phyloP scores from a whole-genome alignment of 1,284 basidiomycete genomes.

The Microbotryum lychnidis-dioicae region DNA sequence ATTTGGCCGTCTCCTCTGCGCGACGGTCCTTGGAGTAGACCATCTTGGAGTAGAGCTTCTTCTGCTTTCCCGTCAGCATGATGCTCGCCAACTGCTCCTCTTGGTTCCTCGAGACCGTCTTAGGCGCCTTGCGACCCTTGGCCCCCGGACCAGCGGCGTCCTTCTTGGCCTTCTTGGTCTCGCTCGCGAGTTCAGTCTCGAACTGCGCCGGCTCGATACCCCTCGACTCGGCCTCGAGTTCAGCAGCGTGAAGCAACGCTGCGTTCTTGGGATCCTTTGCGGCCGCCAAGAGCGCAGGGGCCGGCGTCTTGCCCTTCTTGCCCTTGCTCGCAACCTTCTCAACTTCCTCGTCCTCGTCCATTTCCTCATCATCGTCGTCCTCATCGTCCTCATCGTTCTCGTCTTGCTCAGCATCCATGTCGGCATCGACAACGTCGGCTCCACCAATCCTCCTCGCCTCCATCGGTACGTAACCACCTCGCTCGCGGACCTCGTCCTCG shows the following conservation, averaged over 20 bases:
- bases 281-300: conserved; percentile 49
- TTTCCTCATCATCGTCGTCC: conserved; percentile 40
- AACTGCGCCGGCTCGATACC: conserved; percentile 78
- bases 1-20: conserved; percentile 49
- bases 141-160: conserved; percentile 38
- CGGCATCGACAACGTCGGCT: conserved; percentile 43
- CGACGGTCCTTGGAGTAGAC: conserved; percentile 70
- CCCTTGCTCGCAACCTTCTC: conserved; percentile 1
- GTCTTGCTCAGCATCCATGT: conserved; percentile 42
- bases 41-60: conserved; percentile 92
- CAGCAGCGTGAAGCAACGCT: conserved; percentile 72
- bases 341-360: conserved; percentile 32
- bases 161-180: conserved; percentile 53
- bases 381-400: conserved; percentile 41
- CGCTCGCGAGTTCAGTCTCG: conserved; percentile 56
- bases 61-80: conserved; percentile 95
- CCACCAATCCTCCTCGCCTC: conserved; percentile 48
- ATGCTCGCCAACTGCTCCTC: conserved; percentile 95
- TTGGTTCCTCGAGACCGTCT: conserved; percentile 42
- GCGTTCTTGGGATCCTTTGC: conserved; percentile 55
- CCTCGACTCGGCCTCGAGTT: conserved; percentile 84
- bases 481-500: conserved; percentile 49
- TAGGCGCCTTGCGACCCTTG: conserved; percentile 27
- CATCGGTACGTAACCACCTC: conserved; percentile 43
- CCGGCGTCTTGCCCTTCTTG: conserved; percentile 21